phyloP scores from a whole-genome alignment of 805 yeast genomes.

The Debaryomyces maramus region DNA sequence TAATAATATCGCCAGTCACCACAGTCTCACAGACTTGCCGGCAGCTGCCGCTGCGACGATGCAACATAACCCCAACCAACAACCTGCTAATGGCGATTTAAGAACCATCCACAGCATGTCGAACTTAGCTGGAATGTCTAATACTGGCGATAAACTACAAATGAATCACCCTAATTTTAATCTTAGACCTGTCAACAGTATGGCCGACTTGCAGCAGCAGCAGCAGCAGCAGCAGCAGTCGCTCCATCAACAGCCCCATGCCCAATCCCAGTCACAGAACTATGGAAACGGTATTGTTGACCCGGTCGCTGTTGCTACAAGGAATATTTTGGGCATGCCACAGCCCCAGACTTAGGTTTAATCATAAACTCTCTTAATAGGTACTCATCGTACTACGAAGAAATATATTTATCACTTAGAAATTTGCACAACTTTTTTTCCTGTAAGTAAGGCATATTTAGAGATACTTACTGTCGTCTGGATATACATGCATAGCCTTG shows the following conservation, averaged over 20 bases:
- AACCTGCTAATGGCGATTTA: conserved; percentile 15
- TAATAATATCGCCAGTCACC: conserved; percentile 18
- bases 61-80: not conserved
- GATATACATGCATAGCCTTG: too few relatives aligned
- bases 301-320: not conserved
- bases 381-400: too few relatives aligned
- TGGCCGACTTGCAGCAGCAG: conserved; percentile 31
- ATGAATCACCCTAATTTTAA: conserved; percentile 9
- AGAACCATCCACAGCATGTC: conserved; percentile 30
- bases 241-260: not conserved
- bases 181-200: conserved; percentile 31
- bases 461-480: too few relatives aligned
- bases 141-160: conserved; percentile 6
- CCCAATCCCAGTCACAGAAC: not conserved
- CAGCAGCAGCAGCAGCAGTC: conserved; percentile 6
- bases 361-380: not conserved
- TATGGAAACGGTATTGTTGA: conserved; percentile 1
- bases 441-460: too few relatives aligned
- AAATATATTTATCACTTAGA: too few relatives aligned
- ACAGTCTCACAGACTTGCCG: conserved; percentile 25
- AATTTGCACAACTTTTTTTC: too few relatives aligned
- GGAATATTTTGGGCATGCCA: conserved; percentile 3
- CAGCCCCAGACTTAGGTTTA: conserved; percentile 1
- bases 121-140: conserved; percentile 20
- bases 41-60: conserved; percentile 16